These are phyloP conservation scores for Penicillium decumbens DNA, from an alignment of 2,329 filamentous ascomycete genomes.

Conservation along the genomic window DNA sequence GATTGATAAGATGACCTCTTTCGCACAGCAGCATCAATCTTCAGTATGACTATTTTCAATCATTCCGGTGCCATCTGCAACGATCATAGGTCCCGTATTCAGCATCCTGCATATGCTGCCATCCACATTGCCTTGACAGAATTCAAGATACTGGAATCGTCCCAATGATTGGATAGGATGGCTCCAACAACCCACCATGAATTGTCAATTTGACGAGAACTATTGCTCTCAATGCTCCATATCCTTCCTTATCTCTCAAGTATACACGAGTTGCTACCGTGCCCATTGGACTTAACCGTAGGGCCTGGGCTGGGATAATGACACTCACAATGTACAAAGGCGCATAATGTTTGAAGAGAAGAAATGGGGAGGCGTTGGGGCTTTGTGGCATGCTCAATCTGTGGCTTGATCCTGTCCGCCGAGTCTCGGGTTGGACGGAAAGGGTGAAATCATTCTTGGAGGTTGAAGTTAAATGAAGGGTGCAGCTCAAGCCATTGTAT, in stretches of 20 bases:
- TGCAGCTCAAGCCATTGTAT: constrained; percentile 13
- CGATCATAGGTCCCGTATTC: background rate
- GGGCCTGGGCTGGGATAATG: background rate
- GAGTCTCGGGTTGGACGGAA: constrained; percentile 23
- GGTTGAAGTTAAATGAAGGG: constrained; percentile 6
- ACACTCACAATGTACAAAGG: background rate
- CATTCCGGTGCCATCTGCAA: background rate
- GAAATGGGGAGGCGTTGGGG: constrained; percentile 8
- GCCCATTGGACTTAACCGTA: background rate
- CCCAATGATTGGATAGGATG: constrained; percentile 3
- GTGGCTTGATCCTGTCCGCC: constrained; percentile 23
- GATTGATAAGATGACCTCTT: constrained; percentile 9
- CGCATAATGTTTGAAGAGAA: background rate
- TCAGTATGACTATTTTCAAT: background rate
- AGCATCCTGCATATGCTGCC: constrained; percentile 3
- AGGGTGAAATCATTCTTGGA: background rate
- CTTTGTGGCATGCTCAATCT: constrained; percentile 8
- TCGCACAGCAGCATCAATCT: background rate
- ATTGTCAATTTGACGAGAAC: background rate
- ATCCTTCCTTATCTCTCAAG: background rate
- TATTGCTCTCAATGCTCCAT: background rate
- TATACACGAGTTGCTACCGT: background rate
- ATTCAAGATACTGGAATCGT: constrained; percentile 11
- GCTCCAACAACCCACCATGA: background rate
- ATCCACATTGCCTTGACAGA: constrained; percentile 10